phyloP scores from a whole-genome alignment of 306 rosid genomes.

The Castanea mollissima region DNA sequence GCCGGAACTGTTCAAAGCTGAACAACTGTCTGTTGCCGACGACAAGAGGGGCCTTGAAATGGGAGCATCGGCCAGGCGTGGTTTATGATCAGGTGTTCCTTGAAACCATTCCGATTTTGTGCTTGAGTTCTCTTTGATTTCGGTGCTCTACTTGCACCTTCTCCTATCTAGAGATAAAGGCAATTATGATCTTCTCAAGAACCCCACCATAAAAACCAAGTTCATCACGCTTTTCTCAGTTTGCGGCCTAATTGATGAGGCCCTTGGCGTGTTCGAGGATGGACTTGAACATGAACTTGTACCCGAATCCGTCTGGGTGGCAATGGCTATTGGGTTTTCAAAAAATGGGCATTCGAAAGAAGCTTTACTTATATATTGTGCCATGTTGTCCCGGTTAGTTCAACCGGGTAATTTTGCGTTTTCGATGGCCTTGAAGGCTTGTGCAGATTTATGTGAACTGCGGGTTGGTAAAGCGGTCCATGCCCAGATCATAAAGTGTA shows the following conservation, averaged over 20 bases:
- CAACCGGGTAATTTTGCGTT: slow-evolving; percentile 48
- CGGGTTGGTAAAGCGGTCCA: slow-evolving; percentile 48
- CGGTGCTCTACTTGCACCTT: slow-evolving; percentile 30
- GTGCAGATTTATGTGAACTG: slow-evolving; percentile 27
- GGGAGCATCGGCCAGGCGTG: too few species aligned
- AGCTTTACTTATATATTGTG: slow-evolving; percentile 44
- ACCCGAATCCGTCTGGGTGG: slow-evolving; percentile 48
- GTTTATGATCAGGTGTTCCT: too few species aligned
- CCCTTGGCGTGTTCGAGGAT: slow-evolving; percentile 34
- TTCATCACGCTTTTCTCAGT: slow-evolving; percentile 59
- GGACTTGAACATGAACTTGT: slow-evolving; percentile 2
- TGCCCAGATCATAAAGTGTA: slow-evolving; percentile 44
- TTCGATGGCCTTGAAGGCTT: slow-evolving; percentile 49
- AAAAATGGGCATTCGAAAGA: slow-evolving; percentile 37
- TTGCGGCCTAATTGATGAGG: slow-evolving; percentile 45
- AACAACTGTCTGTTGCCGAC: too few species aligned
- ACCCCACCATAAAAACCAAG: slow-evolving; percentile 51
- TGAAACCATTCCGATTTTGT: too few species aligned
- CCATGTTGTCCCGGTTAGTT: slow-evolving; percentile 34
- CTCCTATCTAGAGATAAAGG: slow-evolving; percentile 14
- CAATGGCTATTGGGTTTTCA: slow-evolving; percentile 56
- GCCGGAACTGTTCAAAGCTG: too few species aligned
- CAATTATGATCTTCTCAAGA: slow-evolving; percentile 18
- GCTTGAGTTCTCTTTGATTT: too few species aligned
- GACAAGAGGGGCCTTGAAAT: too few species aligned